Conservation (phyloP, 306 rosid species). For the Biancaea sappan region DNA sequence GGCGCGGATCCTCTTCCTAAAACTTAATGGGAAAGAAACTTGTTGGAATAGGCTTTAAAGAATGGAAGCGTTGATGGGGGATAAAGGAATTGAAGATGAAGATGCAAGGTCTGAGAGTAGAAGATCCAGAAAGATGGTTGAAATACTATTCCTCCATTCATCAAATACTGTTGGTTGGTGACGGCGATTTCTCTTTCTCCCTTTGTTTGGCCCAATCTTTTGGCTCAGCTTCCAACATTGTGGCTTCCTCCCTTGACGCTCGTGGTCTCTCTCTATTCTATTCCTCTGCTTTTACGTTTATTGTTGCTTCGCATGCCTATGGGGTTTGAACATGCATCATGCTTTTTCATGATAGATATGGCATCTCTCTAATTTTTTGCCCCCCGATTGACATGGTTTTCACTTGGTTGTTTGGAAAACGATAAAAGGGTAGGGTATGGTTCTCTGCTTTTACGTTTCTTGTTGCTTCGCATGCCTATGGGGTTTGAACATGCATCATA, state of each 20-base stretch:
- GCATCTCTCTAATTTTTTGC: too few species aligned
- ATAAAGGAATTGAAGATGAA: background rate
- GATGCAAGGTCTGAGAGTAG: too few species aligned
- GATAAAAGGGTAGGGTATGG: too few species aligned
- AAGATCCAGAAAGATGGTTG: slow-evolving; percentile 38
- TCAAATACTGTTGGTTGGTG: slow-evolving; percentile 59
- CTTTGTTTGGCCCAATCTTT: slow-evolving; percentile 45
- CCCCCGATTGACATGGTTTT: background rate
- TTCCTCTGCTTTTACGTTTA: background rate
- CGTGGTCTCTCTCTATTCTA: slow-evolving; percentile 21
- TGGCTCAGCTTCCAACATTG: slow-evolving; percentile 49
- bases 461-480: too few species aligned
- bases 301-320: too few species aligned
- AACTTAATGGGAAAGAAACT: too few species aligned
- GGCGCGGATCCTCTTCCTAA: too few species aligned
- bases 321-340: background rate
- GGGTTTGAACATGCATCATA: background rate
- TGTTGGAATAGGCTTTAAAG: too few species aligned
- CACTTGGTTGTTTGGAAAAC: background rate
- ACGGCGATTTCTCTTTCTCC: slow-evolving; percentile 70
- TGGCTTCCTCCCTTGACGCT: slow-evolving; percentile 50
- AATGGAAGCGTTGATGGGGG: too few species aligned
- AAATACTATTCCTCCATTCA: slow-evolving; percentile 48
- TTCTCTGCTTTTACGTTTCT: background rate
- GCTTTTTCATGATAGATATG: background rate